phyloP scores from a whole-genome alignment of 805 yeast genomes.

The Pichia pseudocactophila region DNA sequence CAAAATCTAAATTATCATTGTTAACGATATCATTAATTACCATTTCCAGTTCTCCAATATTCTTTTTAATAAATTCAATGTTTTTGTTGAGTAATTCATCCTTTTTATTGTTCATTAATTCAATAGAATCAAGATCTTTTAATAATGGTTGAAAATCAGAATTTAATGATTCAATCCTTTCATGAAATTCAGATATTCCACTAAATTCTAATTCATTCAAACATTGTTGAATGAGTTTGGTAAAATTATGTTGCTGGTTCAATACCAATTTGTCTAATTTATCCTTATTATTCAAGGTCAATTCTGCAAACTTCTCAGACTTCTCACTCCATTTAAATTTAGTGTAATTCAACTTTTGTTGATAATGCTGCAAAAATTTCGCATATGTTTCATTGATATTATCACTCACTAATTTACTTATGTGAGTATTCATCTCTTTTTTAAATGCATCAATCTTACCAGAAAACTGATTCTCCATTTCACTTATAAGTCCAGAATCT shows the following conservation, averaged over 20 bases:
- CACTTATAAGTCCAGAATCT: not conserved
- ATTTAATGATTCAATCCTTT: not conserved
- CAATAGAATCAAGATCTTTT: not conserved
- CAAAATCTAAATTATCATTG: not conserved
- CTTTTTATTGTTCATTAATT: not conserved
- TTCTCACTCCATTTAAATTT: not conserved
- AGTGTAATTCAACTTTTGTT: not conserved
- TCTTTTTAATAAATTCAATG: not conserved
- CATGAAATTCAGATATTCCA: not conserved
- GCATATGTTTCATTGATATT: not conserved
- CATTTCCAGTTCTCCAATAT: not conserved
- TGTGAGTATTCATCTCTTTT: not conserved
- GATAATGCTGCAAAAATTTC: not conserved
- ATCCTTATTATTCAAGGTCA: not conserved
- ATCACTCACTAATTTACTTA: not conserved
- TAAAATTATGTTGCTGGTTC: too few species aligned
- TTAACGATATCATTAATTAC: not conserved
- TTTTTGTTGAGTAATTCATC: slow-evolving; percentile 7
- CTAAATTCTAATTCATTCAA: too few species aligned
- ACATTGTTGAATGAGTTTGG: too few species aligned
- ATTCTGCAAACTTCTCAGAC: not conserved
- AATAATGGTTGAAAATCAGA: not conserved
- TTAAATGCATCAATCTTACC: slow-evolving; percentile 1
- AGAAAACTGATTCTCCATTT: not conserved
- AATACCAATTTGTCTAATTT: too few species aligned